phyloP scores from a whole-genome alignment of 106 monocot species.

The Allium sativum region DNA sequence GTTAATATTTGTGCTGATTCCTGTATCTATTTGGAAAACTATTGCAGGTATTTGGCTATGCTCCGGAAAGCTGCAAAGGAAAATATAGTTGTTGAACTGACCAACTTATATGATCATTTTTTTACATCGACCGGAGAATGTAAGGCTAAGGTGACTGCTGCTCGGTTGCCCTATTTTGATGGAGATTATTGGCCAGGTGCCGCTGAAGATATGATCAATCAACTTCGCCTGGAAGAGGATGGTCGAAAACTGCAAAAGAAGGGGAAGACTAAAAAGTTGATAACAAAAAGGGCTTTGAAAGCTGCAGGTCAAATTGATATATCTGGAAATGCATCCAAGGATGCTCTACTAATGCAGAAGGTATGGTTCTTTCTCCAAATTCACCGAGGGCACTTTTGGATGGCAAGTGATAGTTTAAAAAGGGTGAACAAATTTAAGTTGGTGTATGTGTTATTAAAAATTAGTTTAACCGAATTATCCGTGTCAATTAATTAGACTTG shows the following conservation, averaged over 20 bases:
- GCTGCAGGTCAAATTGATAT: slow-evolving; percentile 94
- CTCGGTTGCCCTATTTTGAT: slow-evolving; percentile 92
- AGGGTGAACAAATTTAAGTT: too few species aligned
- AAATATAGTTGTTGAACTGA: slow-evolving; percentile 76
- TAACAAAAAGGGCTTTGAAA: slow-evolving; percentile 89
- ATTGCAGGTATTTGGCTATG: slow-evolving; percentile 80
- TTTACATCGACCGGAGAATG: slow-evolving; percentile 55
- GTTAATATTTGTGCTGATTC: background rate
- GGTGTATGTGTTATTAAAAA: too few species aligned
- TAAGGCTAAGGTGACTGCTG: slow-evolving; percentile 84
- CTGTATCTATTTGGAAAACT: background rate
- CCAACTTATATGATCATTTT: slow-evolving; percentile 90
- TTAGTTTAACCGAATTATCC: too few species aligned
- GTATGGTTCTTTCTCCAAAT: slow-evolving; percentile 17
- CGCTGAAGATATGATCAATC: slow-evolving; percentile 91
- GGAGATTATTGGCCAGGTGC: slow-evolving; percentile 99
- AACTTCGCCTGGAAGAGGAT: slow-evolving; percentile 88
- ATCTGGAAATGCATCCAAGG: slow-evolving; percentile 73
- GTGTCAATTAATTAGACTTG: too few species aligned
- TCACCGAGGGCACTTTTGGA: too few species aligned
- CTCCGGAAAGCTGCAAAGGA: slow-evolving; percentile 78
- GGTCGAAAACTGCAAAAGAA: slow-evolving; percentile 78
- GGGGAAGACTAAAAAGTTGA: slow-evolving; percentile 76
- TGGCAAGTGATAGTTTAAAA: too few species aligned
- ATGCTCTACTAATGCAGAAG: slow-evolving; percentile 84